Evolutionary conservation across 345 rosid genomes (phyloP).

Genomic region (Corchorus capsularis): DNA sequence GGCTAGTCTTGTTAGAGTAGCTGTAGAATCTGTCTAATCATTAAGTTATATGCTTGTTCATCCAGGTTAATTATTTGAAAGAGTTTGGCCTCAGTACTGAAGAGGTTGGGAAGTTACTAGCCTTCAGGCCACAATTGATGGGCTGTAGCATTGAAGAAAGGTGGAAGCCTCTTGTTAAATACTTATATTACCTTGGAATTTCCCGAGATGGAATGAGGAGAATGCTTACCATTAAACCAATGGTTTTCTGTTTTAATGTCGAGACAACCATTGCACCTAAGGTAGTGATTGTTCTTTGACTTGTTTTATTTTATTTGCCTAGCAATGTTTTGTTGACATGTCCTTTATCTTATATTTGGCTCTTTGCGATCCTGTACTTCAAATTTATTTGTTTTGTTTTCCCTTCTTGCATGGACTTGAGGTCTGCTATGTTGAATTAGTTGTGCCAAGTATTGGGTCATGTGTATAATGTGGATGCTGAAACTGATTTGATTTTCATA

Average conservation of each 20-base stretch:
- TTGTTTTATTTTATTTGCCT: background rate
- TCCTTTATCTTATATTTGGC: background rate
- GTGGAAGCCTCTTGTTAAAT: conserved; percentile 90
- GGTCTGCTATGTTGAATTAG: background rate
- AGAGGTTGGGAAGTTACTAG: conserved; percentile 75
- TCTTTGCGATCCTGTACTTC: background rate
- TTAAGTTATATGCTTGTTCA: conserved; percentile 19
- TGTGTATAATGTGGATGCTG: conserved; percentile 15
- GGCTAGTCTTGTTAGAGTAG: background rate
- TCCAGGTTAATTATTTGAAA: conserved; percentile 76
- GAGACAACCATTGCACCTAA: conserved; percentile 73
- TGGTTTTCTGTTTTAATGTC: conserved; percentile 75
- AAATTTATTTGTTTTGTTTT: background rate
- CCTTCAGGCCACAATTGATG: conserved; percentile 87
- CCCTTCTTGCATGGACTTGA: background rate
- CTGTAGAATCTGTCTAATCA: background rate
- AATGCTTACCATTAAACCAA: conserved; percentile 78
- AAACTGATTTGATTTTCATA: conserved; percentile 7
- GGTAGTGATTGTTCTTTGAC: conserved; percentile 37
- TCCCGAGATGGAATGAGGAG: conserved; percentile 87
- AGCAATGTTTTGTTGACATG: background rate
- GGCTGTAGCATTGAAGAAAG: conserved; percentile 76
- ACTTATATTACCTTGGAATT: conserved; percentile 84
- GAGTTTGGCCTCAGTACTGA: conserved; percentile 80
- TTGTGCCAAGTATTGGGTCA: background rate